These are phyloP conservation scores for Apiospora arundinis DNA, from an alignment of 2,329 filamentous ascomycete genomes.

Conservation along the genomic window DNA sequence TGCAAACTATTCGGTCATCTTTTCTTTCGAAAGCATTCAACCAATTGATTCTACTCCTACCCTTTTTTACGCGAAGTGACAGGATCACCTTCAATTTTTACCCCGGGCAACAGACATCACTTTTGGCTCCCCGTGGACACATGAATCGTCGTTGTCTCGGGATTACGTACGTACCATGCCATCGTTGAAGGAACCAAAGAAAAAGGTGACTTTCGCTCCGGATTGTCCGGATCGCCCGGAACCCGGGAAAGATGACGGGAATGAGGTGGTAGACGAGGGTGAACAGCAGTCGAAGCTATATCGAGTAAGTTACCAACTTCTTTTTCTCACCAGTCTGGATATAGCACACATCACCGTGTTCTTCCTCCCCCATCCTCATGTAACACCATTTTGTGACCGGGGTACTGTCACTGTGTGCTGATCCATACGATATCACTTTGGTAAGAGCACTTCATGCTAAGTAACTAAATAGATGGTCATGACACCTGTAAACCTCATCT, in stretches of 20 bases:
- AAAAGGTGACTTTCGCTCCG: background rate
- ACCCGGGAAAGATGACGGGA: background rate
- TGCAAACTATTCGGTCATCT: background rate
- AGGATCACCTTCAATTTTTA: background rate
- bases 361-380: background rate
- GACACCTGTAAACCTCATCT: slow-evolving; percentile 68
- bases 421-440: background rate
- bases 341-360: background rate
- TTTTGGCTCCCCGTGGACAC: background rate
- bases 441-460: background rate
- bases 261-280: slow-evolving; percentile 14
- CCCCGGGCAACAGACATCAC: background rate
- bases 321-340: background rate
- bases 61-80: background rate
- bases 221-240: slow-evolving; percentile 23
- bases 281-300: slow-evolving; percentile 32
- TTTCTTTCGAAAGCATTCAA: background rate
- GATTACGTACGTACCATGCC: background rate
- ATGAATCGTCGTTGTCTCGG: slow-evolving; percentile 7
- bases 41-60: background rate
- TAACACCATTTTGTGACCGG: background rate
- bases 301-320: slow-evolving; percentile 29
- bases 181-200: background rate
- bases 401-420: background rate
- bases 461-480: slow-evolving; percentile 46